These are phyloP conservation scores for Alternaria ethzedia DNA, from an alignment of 2,329 filamentous ascomycete genomes.

Conservation along the genomic window DNA sequence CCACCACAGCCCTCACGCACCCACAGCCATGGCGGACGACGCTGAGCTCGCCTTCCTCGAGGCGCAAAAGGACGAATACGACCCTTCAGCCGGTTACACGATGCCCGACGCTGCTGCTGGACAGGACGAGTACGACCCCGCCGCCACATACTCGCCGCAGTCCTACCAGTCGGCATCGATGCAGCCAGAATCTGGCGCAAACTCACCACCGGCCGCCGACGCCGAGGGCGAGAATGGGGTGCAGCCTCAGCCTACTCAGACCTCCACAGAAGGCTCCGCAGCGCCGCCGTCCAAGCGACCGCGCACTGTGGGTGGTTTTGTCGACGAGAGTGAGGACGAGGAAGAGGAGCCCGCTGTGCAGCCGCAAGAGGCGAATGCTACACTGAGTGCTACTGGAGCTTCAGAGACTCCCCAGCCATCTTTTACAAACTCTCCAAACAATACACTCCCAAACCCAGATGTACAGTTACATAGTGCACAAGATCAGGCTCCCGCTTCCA, in stretches of 20 bases:
- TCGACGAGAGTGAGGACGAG: conserved; percentile 68
- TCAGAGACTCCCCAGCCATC: conserved; percentile 60
- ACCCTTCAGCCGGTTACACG: conserved; percentile 48
- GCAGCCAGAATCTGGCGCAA: conserved; percentile 35
- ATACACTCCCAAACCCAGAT: conserved; percentile 62
- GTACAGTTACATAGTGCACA: conserved; percentile 67
- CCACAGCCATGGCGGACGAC: conserved; percentile 57
- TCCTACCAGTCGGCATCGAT: conserved; percentile 38
- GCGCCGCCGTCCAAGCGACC: conserved; percentile 51
- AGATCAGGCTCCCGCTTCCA: conserved; percentile 54
- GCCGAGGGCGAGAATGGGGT: conserved; percentile 28
- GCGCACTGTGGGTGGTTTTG: conserved; percentile 66
- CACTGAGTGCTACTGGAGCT: conserved; percentile 56
- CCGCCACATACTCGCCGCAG: conserved; percentile 30
- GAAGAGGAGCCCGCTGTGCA: conserved; percentile 58
- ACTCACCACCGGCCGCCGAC: conserved; percentile 32
- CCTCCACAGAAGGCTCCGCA: conserved; percentile 35
- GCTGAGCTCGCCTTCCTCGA: conserved; percentile 61
- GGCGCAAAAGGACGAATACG: conserved; percentile 53
- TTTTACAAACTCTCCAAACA: conserved; percentile 63
- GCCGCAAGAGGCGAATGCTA: conserved; percentile 54
- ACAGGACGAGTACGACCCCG: conserved; percentile 52
- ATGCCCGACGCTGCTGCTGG: conserved; percentile 54
- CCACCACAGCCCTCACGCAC: conserved; percentile 4
- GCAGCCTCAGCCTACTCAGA: conserved; percentile 28